A percentile compares a stretch with the other conserved stretches of the same genome.
These are phyloP conservation scores for Vigna unguiculata DNA, from an alignment of 306 rosid species.

Conservation along the genomic window DNA sequence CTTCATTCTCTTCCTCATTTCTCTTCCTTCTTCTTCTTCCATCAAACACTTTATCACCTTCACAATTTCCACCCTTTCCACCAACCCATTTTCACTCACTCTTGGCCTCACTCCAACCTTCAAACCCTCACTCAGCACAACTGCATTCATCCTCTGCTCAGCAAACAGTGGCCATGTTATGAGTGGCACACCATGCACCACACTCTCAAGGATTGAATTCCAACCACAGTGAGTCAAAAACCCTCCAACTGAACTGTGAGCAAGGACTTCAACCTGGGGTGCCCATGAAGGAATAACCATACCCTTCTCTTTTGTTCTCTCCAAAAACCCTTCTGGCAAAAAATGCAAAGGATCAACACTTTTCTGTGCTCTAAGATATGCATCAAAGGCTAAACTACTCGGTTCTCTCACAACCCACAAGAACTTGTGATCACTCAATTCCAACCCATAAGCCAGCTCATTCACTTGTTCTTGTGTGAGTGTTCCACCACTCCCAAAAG, in stretches of 20 bases:
- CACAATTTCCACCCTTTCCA: constrained; percentile 11
- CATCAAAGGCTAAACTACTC: constrained; percentile 8
- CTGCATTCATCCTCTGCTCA: constrained; percentile 42
- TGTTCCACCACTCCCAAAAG: constrained; percentile 44
- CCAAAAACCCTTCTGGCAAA: constrained; percentile 32
- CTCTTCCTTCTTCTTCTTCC: constrained; percentile 22
- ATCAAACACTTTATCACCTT: constrained; percentile 26
- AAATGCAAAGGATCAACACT: constrained; percentile 1
- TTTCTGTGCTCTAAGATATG: background rate
- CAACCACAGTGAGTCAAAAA: constrained; percentile 38
- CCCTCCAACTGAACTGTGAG: constrained; percentile 30
- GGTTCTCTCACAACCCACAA: constrained; percentile 16
- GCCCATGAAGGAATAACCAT: constrained; percentile 39
- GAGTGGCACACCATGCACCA: constrained; percentile 12
- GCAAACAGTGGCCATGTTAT: constrained; percentile 45
- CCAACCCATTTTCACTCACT: constrained; percentile 16
- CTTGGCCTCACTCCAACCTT: constrained; percentile 38
- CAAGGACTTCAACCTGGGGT: constrained; percentile 34
- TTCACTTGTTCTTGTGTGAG: background rate
- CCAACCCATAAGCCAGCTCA: constrained; percentile 7
- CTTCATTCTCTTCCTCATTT: background rate
- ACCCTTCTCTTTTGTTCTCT: constrained; percentile 38
- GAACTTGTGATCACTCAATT: constrained; percentile 10
- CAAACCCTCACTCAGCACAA: constrained; percentile 15
- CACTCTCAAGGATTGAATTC: constrained; percentile 32